A percentile compares a stretch with the other conserved stretches of the same genome.
Evolutionary conservation across 2,329 filamentous ascomycete genomes (phyloP).

Genomic region (Drechslerella dactyloides): DNA sequence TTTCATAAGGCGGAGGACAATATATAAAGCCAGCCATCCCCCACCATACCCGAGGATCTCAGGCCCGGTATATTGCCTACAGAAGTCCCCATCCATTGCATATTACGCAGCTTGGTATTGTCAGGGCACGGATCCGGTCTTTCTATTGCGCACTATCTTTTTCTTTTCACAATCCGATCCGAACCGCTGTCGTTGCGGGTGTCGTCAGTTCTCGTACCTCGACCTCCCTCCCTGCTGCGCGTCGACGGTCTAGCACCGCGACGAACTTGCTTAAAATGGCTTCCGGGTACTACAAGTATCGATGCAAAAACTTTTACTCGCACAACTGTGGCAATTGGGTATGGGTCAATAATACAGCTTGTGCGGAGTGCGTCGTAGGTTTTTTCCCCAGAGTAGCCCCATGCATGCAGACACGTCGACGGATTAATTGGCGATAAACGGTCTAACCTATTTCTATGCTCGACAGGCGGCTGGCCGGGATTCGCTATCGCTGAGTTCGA

Average conservation of each 20-base stretch:
- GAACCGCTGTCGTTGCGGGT: not conserved
- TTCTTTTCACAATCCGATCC: no score
- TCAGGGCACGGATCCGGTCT: not conserved
- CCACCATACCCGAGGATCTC: constrained; percentile 13
- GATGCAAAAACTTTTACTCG: constrained; percentile 55
- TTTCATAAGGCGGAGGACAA: constrained; percentile 6
- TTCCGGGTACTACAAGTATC: constrained; percentile 55
- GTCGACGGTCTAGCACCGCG: not conserved
- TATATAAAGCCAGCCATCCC: constrained; percentile 32
- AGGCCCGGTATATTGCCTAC: not conserved
- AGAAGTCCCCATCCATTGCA: not conserved
- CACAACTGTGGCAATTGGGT: constrained; percentile 55
- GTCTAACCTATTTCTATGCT: constrained; percentile 18
- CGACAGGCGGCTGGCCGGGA: constrained; percentile 40
- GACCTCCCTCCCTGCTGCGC: not conserved
- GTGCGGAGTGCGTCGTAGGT: constrained; percentile 55
- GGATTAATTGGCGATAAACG: constrained; percentile 28
- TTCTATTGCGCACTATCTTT: no score
- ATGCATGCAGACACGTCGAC: constrained; percentile 14
- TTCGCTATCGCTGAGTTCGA: constrained; percentile 35
- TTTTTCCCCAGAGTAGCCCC: constrained; percentile 7
- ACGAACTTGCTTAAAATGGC: constrained; percentile 19
- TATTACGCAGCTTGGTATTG: not conserved
- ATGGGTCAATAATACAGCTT: constrained; percentile 55
- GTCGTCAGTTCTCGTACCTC: not conserved